Evolutionary conservation across 2,329 filamentous ascomycete species (phyloP), one percentile per base, ranked within the genome.

Genomic region (Cephalotrichum gorgonifer): DNA sequence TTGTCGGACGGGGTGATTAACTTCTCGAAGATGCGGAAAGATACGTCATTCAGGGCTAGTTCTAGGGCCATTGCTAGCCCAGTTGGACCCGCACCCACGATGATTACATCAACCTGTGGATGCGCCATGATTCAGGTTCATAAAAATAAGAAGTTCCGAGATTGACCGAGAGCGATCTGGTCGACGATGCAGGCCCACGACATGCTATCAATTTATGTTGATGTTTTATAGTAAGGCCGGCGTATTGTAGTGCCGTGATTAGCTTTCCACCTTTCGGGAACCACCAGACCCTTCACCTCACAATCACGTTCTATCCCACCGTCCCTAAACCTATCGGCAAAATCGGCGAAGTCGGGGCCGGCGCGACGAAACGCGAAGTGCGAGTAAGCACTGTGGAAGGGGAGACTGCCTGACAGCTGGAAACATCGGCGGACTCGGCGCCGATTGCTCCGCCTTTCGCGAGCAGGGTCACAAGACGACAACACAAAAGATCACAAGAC

Each of bases 51-150:
- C 12, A 46, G 28, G 17, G 44, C 44, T 15, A 46, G 28, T 23
- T 46, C 44, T 7, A 46, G 22, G 23, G 44, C 44, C 44, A 46
- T 35, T 3, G 44, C 38, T 12, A 46, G 31, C 12, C 44, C 44
- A 5, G 44, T 46, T 15, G 71, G 71, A 2, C 72, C 72, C 9
- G 64, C 69, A 6, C 71, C 72, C 3, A 70, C 61, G 33, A 74
- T 69, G 6, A 75, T 58, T 25, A 74, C 65, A 27, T 65, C 58
- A 20, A 42, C 35, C 38, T 15, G 14, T 44, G 8, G 8, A 5
- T 5, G n/a, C 31, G 27, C 27, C 43, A 44, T 44, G 35, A 6
- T 39, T 11, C 6, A 11, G 15, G 15, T 5, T 17, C 6, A 22
- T 31, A 27, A 5, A 5, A 11, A 22, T 22, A 20, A 39, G n/a